Conservation (phyloP, 2,329 filamentous ascomycete species). For the Cladosporium phlei region DNA sequence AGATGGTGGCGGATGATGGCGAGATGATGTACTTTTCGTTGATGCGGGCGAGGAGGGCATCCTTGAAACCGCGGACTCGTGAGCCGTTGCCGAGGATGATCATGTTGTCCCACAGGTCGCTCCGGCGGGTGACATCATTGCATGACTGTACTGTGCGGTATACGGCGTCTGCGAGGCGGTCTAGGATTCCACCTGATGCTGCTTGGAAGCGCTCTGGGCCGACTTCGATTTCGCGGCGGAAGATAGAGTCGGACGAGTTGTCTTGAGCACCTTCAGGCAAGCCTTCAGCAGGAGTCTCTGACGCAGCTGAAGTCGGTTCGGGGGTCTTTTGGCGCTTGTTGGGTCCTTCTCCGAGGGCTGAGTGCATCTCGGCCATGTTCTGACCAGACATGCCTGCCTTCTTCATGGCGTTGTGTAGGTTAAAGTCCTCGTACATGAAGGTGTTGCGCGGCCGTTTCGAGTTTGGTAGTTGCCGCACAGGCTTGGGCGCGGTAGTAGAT, state of each 20-base stretch:
- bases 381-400: constrained; percentile 44
- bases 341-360: constrained; percentile 46
- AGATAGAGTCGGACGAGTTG: constrained; percentile 28
- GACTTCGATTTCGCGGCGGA: constrained; percentile 64
- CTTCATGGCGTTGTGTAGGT: constrained; percentile 51
- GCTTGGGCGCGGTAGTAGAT: constrained; percentile 53
- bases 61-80: constrained; percentile 70
- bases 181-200: constrained; percentile 65
- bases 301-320: constrained; percentile 28
- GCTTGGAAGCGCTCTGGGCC: constrained; percentile 68
- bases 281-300: constrained; percentile 34
- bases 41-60: constrained; percentile 77
- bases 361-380: constrained; percentile 48
- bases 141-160: constrained; percentile 79
- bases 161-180: constrained; percentile 77
- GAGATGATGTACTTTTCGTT: constrained; percentile 82
- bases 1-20: constrained; percentile 88
- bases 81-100: constrained; percentile 88
- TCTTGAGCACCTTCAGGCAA: constrained; percentile 22
- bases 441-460: constrained; percentile 63
- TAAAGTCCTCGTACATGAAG: constrained; percentile 69
- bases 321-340: constrained; percentile 38
- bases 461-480: constrained; percentile 63
- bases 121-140: constrained; percentile 77
- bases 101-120: constrained; percentile 84